Evolutionary conservation across 1,284 basidiomycete species (phyloP).

Genomic region (Fomitopsis pinicola): DNA sequence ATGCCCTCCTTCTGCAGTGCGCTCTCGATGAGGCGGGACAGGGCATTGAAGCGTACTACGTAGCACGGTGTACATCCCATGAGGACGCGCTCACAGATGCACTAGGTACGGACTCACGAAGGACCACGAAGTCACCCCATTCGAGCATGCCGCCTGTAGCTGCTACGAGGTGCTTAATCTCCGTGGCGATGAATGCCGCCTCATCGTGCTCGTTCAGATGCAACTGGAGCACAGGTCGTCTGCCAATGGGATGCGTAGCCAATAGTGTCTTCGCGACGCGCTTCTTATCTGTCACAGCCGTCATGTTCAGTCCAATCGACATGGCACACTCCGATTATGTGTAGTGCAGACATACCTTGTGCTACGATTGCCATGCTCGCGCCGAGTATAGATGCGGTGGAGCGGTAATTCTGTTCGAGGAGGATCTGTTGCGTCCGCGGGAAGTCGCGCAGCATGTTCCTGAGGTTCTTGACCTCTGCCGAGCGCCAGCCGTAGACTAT

Average conservation of each 20-base stretch:
- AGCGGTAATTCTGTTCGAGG: conserved; percentile 87
- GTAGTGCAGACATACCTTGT: conserved; percentile 51
- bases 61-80: background rate
- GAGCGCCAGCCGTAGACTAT: conserved; percentile 87
- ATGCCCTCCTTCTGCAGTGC: conserved; percentile 78
- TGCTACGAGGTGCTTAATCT: conserved; percentile 78
- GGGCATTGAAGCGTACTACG: conserved; percentile 78
- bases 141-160: conserved; percentile 69
- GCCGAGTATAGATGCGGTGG: conserved; percentile 74
- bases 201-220: conserved; percentile 55
- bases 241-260: conserved; percentile 68
- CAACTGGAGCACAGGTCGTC: conserved; percentile 48
- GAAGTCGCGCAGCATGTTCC: conserved; percentile 76
- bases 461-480: conserved; percentile 78
- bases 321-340: background rate
- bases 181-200: conserved; percentile 69
- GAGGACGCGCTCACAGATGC: background rate
- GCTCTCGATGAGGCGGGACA: conserved; percentile 77
- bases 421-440: conserved; percentile 61
- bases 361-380: conserved; percentile 77
- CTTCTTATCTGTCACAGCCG: conserved; percentile 41
- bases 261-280: conserved; percentile 77
- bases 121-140: conserved; percentile 77
- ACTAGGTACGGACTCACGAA: conserved; percentile 47
- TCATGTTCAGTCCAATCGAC: background rate